These are phyloP conservation scores for Emiliania huxleyi DNA, from an alignment of 78 protist species.

Conservation along the genomic window DNA sequence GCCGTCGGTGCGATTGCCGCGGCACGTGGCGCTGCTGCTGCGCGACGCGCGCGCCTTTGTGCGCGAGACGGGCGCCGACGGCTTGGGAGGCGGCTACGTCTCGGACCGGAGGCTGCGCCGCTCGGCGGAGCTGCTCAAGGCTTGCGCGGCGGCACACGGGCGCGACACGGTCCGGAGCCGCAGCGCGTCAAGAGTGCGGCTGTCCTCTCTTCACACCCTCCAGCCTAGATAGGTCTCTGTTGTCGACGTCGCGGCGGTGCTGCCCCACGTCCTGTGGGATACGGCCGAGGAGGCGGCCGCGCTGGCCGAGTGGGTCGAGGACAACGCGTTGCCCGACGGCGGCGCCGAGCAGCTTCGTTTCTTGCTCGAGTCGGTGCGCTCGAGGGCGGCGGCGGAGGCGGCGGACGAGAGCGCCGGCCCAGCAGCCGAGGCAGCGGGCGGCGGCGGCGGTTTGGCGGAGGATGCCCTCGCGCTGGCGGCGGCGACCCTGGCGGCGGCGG, in stretches of 20 bases:
- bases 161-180: no score
- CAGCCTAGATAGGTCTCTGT: neutral
- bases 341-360: neutral
- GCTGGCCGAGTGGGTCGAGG: neutral
- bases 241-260: neutral
- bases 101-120: slow-evolving; percentile 13
- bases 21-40: neutral
- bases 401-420: neutral
- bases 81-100: neutral
- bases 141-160: slow-evolving; percentile 21
- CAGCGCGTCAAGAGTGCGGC: no score
- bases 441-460: neutral
- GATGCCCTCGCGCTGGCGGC: neutral
- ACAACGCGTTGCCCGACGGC: neutral
- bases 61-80: neutral
- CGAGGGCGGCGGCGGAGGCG: neutral
- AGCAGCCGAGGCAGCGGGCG: neutral
- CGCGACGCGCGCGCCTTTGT: neutral
- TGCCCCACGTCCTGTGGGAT: neutral
- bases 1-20: neutral
- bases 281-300: neutral
- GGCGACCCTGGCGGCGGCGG: neutral
- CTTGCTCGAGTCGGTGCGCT: neutral
- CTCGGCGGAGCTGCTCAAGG: neutral
- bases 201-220: no score